Percentiles rank a stretch among this genome's conserved stretches.
Evolutionary conservation across 805 yeast species (phyloP).

Genomic region (Metschnikowia bowlesiae): DNA sequence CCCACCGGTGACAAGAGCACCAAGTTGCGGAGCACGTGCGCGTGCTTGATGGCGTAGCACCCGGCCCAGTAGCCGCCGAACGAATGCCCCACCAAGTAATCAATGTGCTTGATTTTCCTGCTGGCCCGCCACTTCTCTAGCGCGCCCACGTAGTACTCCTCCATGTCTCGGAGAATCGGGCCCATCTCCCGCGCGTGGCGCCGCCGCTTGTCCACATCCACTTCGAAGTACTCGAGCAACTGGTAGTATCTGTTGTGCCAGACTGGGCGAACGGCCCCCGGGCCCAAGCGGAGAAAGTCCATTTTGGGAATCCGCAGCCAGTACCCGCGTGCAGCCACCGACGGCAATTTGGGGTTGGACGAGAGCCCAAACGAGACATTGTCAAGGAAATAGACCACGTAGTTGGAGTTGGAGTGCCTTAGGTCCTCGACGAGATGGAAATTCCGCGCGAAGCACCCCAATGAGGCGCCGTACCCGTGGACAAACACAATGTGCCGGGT

Average conservation of each 20-base stretch:
- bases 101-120: constrained; percentile 47
- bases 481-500: constrained; percentile 46
- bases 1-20: constrained; percentile 75
- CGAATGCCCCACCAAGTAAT: constrained; percentile 69
- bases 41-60: constrained; percentile 57
- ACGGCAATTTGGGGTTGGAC: constrained; percentile 36
- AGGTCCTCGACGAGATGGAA: constrained; percentile 37
- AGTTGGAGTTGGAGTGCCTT: constrained; percentile 28
- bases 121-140: constrained; percentile 61
- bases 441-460: constrained; percentile 54
- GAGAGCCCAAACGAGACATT: constrained; percentile 50
- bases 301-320: constrained; percentile 19
- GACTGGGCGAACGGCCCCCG: constrained; percentile 20
- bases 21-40: constrained; percentile 48
- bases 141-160: constrained; percentile 52
- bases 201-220: constrained; percentile 23
- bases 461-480: constrained; percentile 56
- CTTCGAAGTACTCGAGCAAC: constrained; percentile 31
- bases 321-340: constrained; percentile 7
- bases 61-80: constrained; percentile 73
- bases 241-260: constrained; percentile 38
- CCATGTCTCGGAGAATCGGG: constrained; percentile 43
- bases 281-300: constrained; percentile 21
- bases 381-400: constrained; percentile 48
- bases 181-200: constrained; percentile 32